A percentile compares a stretch with the other conserved stretches of the same genome.
phyloP scores from a whole-genome alignment of 768 basidiomycete genomes.

The Cantharellus cinnabarinus region DNA sequence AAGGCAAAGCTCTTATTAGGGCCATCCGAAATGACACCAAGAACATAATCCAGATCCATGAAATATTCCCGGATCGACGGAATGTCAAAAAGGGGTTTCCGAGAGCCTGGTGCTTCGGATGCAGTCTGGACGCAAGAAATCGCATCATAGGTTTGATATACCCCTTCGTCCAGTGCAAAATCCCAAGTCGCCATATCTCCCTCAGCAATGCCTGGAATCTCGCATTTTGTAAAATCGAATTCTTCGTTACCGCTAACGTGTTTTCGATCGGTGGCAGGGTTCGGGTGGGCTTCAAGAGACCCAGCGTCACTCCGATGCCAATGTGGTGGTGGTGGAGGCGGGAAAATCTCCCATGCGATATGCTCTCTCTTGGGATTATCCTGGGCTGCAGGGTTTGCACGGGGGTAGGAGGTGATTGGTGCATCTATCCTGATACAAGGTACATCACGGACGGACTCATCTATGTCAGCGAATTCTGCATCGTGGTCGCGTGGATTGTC shows the following conservation, averaged over 20 bases:
- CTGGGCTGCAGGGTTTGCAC: constrained; percentile 8
- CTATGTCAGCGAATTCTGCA: constrained; percentile 46
- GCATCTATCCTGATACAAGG: constrained; percentile 47
- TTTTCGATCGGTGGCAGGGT: not conserved
- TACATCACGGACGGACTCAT: constrained; percentile 39
- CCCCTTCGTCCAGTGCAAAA: constrained; percentile 68
- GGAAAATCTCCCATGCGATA: constrained; percentile 72
- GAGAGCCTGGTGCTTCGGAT: constrained; percentile 5
- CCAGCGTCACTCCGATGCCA: constrained; percentile 54
- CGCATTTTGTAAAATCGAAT: constrained; percentile 51
- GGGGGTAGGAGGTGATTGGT: constrained; percentile 14
- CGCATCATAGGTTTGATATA: constrained; percentile 59
- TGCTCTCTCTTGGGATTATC: constrained; percentile 8
- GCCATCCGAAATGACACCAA: constrained; percentile 81
- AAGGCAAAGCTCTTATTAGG: constrained; percentile 94
- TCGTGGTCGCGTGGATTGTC: constrained; percentile 92
- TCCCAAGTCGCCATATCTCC: constrained; percentile 27
- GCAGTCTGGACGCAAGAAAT: not conserved
- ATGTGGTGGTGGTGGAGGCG: constrained; percentile 80
- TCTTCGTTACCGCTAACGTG: constrained; percentile 22
- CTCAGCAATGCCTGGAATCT: constrained; percentile 34
- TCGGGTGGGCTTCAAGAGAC: not conserved
- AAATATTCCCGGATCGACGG: constrained; percentile 89
- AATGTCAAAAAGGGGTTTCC: constrained; percentile 48
- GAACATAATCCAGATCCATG: constrained; percentile 79